phyloP scores from a whole-genome alignment of 2,329 filamentous ascomycete species.

The Sodiomyces alkalinus region DNA sequence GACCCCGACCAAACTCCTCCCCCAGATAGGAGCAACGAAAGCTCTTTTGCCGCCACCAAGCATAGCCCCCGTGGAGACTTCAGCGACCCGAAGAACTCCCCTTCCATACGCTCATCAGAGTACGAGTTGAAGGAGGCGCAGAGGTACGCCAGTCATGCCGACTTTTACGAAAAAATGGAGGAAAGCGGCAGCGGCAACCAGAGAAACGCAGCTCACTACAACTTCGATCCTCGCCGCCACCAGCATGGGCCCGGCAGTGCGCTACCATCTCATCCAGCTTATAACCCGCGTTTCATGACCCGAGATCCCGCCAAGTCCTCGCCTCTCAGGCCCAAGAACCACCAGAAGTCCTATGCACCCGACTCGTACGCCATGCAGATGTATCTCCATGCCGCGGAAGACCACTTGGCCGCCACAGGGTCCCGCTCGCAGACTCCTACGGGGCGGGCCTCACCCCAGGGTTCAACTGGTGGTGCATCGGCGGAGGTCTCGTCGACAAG shows the following conservation, averaged over 20 bases:
- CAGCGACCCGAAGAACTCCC: conserved; percentile 13
- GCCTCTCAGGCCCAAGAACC: conserved; percentile 6
- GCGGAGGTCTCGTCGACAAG: not conserved
- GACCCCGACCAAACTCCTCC: conserved; percentile 7
- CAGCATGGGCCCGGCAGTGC: conserved; percentile 12
- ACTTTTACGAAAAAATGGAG: conserved; percentile 25
- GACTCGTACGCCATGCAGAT: conserved; percentile 20
- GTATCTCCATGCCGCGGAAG: conserved; percentile 19
- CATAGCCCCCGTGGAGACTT: conserved; percentile 9
- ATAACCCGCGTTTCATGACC: conserved; percentile 23
- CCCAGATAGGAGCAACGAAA: conserved; percentile 5
- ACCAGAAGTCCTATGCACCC: conserved; percentile 10
- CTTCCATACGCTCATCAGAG: conserved; percentile 10
- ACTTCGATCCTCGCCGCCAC: conserved; percentile 12
- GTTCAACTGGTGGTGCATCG: conserved; percentile 4
- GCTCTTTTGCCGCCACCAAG: conserved; percentile 8
- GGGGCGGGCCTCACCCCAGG: conserved; percentile 4
- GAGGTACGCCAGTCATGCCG: conserved; percentile 16
- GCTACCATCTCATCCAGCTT: conserved; percentile 33
- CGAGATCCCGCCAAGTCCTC: conserved; percentile 10
- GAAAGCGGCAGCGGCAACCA: conserved; percentile 8
- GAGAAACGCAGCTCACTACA: conserved; percentile 14
- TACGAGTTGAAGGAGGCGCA: conserved; percentile 11
- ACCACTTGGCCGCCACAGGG: too few relatives aligned
- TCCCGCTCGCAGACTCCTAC: conserved; percentile 8